phyloP scores from a whole-genome alignment of 78 protist species.

The Guillardia theta region DNA sequence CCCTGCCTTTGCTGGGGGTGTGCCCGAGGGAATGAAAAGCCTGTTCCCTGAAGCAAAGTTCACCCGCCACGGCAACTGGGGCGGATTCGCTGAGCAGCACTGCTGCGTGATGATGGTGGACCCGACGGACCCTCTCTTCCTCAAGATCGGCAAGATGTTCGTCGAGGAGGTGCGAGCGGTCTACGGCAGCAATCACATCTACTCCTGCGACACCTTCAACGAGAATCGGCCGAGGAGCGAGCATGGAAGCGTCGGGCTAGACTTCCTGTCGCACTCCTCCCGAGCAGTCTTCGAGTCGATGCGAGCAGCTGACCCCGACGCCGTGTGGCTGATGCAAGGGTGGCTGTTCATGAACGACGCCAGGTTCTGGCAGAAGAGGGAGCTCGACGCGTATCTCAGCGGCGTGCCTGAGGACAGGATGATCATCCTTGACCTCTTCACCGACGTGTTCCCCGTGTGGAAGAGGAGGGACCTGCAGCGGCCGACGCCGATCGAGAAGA shows the following conservation, averaged over 20 bases:
- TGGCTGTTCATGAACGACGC: conserved; percentile 70
- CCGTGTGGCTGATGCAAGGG: conserved; percentile 85
- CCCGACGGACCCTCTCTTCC: conserved; percentile 69
- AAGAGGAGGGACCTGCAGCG: conserved; percentile 15
- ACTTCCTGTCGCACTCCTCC: conserved; percentile 44
- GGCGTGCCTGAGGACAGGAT: conserved; percentile 70
- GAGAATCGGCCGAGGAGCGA: conserved; percentile 47
- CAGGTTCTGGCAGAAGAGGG: conserved; percentile 65
- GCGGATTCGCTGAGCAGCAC: conserved; percentile 46
- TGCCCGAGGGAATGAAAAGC: background rate
- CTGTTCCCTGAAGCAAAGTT: background rate
- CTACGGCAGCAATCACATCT: conserved; percentile 79
- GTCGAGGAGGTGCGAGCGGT: background rate
- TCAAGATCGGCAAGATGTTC: conserved; percentile 4
- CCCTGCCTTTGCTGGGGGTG: conserved; percentile 19
- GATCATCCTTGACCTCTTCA: conserved; percentile 77
- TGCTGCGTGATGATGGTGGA: conserved; percentile 56
- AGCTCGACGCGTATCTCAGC: conserved; percentile 65
- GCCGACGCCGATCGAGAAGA: conserved; percentile 7
- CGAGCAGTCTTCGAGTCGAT: conserved; percentile 50
- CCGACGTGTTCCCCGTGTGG: conserved; percentile 75
- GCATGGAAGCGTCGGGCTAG: conserved; percentile 43
- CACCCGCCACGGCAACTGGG: conserved; percentile 57
- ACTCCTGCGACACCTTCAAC: conserved; percentile 83
- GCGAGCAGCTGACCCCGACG: conserved; percentile 69